phyloP scores from a whole-genome alignment of 169 alveolate genomes.

The Babesia bovis region DNA sequence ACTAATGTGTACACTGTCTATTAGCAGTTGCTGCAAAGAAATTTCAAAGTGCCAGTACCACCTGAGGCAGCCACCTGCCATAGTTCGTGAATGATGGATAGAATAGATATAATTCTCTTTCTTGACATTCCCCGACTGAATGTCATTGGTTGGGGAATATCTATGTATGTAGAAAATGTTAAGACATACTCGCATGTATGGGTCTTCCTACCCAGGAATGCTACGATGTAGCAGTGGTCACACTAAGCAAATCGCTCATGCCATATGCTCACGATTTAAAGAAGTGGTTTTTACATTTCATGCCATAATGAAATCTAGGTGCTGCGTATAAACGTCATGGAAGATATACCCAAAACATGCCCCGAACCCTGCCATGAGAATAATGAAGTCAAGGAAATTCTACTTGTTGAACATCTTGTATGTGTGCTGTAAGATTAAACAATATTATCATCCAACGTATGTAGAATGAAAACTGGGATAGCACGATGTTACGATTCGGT shows the following conservation, averaged over 20 bases:
- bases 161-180: conserved; percentile 7
- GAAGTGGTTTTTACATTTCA: conserved; percentile 33
- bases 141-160: background rate
- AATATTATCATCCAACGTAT: background rate
- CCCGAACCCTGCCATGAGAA: conserved; percentile 46
- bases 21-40: conserved; percentile 3
- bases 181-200: conserved; percentile 7
- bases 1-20: background rate
- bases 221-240: conserved; percentile 13
- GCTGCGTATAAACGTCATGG: conserved; percentile 62
- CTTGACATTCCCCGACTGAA: too few relatives aligned
- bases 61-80: conserved; percentile 17
- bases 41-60: conserved; percentile 38
- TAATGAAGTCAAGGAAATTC: conserved; percentile 71
- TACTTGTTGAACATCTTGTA: conserved; percentile 69
- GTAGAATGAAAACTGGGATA: conserved; percentile 62
- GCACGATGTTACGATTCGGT: conserved; percentile 73
- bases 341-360: conserved; percentile 58
- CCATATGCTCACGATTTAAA: conserved; percentile 38
- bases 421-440: conserved; percentile 59
- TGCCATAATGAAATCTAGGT: conserved; percentile 41
- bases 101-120: background rate
- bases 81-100: background rate
- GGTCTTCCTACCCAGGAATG: conserved; percentile 37
- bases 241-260: conserved; percentile 15